phyloP scores from a whole-genome alignment of 306 rosid genomes.

The Quercus gilva region DNA sequence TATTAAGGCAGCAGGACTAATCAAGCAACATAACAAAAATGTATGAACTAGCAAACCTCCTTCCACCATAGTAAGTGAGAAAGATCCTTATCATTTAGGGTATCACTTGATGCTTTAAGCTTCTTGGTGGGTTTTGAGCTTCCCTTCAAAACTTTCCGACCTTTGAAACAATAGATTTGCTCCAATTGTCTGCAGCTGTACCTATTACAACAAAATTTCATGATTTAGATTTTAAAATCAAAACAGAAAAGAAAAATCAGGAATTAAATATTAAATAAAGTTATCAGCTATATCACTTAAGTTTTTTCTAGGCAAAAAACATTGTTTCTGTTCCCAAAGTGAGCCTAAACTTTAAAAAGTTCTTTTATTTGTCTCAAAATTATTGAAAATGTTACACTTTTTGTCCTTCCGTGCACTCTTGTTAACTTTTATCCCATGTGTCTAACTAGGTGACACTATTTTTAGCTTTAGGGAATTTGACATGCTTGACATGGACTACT shows the following conservation, averaged over 20 bases:
- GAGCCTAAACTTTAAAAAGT: too few species aligned
- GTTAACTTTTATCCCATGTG: too few species aligned
- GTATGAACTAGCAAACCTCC: slow-evolving; percentile 46
- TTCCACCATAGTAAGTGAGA: slow-evolving; percentile 88
- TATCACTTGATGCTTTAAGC: slow-evolving; percentile 31
- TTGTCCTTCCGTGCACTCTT: too few species aligned
- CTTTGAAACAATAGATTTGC: slow-evolving; percentile 38
- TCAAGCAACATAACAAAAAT: neutral
- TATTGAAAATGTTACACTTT: too few species aligned
- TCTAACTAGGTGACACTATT: too few species aligned
- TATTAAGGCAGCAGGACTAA: neutral
- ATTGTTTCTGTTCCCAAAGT: too few species aligned
- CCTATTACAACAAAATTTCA: slow-evolving; percentile 6
- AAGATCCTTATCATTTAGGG: slow-evolving; percentile 63
- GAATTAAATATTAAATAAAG: neutral
- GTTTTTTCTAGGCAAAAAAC: neutral
- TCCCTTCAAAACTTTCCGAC: slow-evolving; percentile 44
- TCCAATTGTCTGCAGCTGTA: slow-evolving; percentile 36
- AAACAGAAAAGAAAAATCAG: neutral
- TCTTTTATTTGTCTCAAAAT: too few species aligned
- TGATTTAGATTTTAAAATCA: slow-evolving; percentile 20
- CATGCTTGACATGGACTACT: too few species aligned
- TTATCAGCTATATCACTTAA: neutral
- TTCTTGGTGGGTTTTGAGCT: slow-evolving; percentile 58
- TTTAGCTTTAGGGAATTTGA: too few species aligned